Evolutionary conservation across 2,329 filamentous ascomycete genomes (phyloP).

Genomic region (Aspergillus sojae): DNA sequence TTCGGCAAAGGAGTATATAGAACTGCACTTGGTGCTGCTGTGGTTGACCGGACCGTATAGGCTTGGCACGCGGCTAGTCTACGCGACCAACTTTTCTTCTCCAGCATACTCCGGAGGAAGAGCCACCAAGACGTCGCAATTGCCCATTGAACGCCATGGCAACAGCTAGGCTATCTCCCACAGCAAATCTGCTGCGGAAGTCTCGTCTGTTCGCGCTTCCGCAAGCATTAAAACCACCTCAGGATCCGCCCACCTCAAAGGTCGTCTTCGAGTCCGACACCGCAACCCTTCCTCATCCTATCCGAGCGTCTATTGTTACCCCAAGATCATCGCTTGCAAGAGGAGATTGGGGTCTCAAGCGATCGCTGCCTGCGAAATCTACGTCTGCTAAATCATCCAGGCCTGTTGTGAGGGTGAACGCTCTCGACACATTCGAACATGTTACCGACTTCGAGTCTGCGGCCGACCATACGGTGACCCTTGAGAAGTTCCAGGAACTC

Average conservation of each 20-base stretch:
- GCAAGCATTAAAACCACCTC: slow-evolving; percentile 68
- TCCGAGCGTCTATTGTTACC: slow-evolving; percentile 78
- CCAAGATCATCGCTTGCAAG: slow-evolving; percentile 69
- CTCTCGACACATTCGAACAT: slow-evolving; percentile 82
- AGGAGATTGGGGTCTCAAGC: slow-evolving; percentile 93
- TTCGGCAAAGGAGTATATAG: neutral
- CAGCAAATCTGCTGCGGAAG: slow-evolving; percentile 72
- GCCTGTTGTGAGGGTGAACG: slow-evolving; percentile 75
- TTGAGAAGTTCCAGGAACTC: slow-evolving; percentile 86
- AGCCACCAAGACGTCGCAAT: slow-evolving; percentile 22
- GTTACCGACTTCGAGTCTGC: slow-evolving; percentile 87
- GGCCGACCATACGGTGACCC: slow-evolving; percentile 75
- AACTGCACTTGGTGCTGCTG: slow-evolving; percentile 23
- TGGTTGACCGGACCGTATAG: slow-evolving; percentile 25
- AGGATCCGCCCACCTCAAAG: slow-evolving; percentile 52
- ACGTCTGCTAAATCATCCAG: slow-evolving; percentile 69
- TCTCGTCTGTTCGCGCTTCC: slow-evolving; percentile 91
- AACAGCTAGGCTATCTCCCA: slow-evolving; percentile 56
- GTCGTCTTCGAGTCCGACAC: slow-evolving; percentile 62
- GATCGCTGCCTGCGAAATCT: slow-evolving; percentile 75
- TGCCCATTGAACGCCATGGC: slow-evolving; percentile 42
- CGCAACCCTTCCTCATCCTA: slow-evolving; percentile 78
- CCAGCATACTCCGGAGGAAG: slow-evolving; percentile 17
- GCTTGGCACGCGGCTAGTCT: slow-evolving; percentile 24
- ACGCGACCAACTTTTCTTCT: slow-evolving; percentile 37